Conservation (phyloP, 164 flowering plant genomes). For the Sextonia rubra region DNA sequence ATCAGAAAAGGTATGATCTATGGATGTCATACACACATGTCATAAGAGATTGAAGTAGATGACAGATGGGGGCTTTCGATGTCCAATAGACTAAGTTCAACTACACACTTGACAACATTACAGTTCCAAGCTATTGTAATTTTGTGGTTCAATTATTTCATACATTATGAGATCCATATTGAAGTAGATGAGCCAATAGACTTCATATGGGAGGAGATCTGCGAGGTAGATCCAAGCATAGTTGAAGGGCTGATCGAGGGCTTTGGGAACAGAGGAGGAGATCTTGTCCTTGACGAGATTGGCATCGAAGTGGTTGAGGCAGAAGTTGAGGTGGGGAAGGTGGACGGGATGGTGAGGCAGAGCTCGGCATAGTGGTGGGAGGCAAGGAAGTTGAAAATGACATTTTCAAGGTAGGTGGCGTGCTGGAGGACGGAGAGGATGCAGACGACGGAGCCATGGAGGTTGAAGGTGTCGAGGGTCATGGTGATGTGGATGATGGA, state of each 20-base stretch:
- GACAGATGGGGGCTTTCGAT: no score
- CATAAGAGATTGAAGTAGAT: no score
- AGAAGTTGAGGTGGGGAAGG: constrained; percentile 45
- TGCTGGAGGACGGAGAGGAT: constrained; percentile 52
- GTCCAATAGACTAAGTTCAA: no score
- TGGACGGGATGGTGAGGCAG: constrained; percentile 29
- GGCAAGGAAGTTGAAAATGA: constrained; percentile 47
- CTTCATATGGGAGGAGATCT: constrained; percentile 37
- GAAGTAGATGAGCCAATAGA: constrained; percentile 44
- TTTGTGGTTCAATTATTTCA: no score
- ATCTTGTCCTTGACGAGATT: constrained; percentile 40
- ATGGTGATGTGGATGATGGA: constrained; percentile 19
- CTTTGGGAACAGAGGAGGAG: constrained; percentile 50
- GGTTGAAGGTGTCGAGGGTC: constrained; percentile 19
- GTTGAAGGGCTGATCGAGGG: constrained; percentile 57
- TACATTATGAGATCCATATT: constrained; percentile 56
- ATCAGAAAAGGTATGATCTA: no score
- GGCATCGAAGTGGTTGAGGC: constrained; percentile 41
- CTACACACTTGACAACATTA: no score
- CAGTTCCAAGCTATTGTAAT: no score
- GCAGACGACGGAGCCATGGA: constrained; percentile 20
- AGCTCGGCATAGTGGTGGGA: constrained; percentile 30
- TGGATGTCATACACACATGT: no score
- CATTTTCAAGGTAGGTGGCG: constrained; percentile 52
- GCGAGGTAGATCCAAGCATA: constrained; percentile 56